phyloP scores from a whole-genome alignment of 2,329 filamentous ascomycete species.

The Beauveria rudraprayagi region DNA sequence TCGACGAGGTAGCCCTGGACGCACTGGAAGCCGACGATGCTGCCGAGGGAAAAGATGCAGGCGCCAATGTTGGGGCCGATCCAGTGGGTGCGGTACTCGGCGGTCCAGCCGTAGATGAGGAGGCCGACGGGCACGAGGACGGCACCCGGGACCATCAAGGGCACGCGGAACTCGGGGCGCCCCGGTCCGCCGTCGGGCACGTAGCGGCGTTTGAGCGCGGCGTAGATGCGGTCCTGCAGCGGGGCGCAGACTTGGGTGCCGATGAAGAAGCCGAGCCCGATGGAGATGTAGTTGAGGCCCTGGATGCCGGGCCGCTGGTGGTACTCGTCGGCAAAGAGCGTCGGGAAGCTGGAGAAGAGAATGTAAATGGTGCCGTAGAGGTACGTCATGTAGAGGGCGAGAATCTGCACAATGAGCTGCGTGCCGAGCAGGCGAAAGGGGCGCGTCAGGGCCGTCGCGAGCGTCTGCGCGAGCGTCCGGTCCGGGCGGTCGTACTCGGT shows the following conservation, averaged over 20 bases:
- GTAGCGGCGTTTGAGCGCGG: conserved; percentile 33
- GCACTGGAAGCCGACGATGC: conserved; percentile 36
- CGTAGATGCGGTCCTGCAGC: conserved; percentile 38
- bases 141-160: conserved; percentile 33
- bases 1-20: conserved; percentile 41
- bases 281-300: conserved; percentile 23
- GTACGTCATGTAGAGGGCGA: conserved; percentile 59
- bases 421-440: conserved; percentile 55
- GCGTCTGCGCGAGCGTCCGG: conserved; percentile 37
- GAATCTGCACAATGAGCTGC: conserved; percentile 57
- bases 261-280: conserved; percentile 21
- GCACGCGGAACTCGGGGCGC: conserved; percentile 35
- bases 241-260: conserved; percentile 32
- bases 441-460: conserved; percentile 53
- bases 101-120: conserved; percentile 39
- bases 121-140: conserved; percentile 35
- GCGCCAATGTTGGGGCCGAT: conserved; percentile 38
- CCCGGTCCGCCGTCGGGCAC: conserved; percentile 25
- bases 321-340: conserved; percentile 49
- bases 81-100: conserved; percentile 35
- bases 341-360: conserved; percentile 38
- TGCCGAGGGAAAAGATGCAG: conserved; percentile 28
- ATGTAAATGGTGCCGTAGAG: conserved; percentile 55
- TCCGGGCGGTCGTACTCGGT: conserved; percentile 45
- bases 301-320: conserved; percentile 48